Conservation (phyloP, 1,284 basidiomycete genomes). For the Ganoderma lingzhi region DNA sequence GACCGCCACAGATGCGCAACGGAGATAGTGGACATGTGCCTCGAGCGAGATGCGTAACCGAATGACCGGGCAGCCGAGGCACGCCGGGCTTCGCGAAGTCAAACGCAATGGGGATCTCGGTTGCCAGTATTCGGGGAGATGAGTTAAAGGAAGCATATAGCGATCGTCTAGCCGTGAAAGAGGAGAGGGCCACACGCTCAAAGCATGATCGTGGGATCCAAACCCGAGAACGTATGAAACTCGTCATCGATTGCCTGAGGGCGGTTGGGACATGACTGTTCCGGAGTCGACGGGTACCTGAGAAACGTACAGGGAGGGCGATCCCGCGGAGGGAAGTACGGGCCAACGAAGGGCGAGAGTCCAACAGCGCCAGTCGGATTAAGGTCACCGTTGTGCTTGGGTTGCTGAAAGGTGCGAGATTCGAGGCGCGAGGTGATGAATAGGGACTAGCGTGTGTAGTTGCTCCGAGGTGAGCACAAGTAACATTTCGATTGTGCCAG, state of each 20-base stretch:
- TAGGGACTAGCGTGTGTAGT: not conserved
- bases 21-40: conserved; percentile 26
- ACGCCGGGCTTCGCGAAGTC: conserved; percentile 4
- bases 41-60: conserved; percentile 1
- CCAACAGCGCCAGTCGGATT: not conserved
- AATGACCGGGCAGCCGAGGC: not conserved
- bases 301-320: not conserved
- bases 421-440: not conserved
- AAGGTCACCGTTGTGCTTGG: not conserved
- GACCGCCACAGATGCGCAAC: conserved; percentile 12
- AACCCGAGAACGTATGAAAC: not conserved
- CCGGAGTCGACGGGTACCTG: not conserved
- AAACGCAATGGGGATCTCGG: conserved; percentile 28
- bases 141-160: conserved; percentile 8
- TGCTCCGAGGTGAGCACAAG: too few species aligned
- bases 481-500: too few species aligned
- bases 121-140: not conserved
- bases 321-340: not conserved
- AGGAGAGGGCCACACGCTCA: not conserved
- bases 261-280: not conserved
- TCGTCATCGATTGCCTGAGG: not conserved
- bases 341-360: not conserved
- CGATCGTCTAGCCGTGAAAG: not conserved
- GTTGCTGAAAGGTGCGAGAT: not conserved
- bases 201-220: not conserved